Conservation (phyloP, 352 stramenopile genomes). For the Phytophthora quininea region DNA sequence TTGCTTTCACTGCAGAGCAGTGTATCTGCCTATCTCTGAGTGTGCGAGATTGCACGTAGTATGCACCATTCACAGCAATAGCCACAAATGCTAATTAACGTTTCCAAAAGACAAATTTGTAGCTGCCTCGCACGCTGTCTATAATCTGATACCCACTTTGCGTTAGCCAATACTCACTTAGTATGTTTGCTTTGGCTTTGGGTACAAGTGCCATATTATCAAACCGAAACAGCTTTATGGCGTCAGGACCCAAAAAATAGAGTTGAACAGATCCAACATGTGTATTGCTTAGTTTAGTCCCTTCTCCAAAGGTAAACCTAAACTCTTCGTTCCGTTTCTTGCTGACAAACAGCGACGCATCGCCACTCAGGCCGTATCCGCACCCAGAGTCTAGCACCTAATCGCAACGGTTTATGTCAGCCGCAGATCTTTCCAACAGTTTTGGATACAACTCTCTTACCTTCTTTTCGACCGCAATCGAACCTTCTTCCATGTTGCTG, state of each 20-base stretch:
- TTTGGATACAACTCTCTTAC: constrained; percentile 9
- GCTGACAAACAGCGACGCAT: constrained; percentile 8
- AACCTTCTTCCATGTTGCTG: constrained; percentile 3
- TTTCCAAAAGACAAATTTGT: constrained; percentile 8
- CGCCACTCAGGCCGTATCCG: constrained; percentile 2
- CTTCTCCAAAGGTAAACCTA: constrained; percentile 17
- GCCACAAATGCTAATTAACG: not conserved
- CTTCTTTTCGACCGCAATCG: not conserved
- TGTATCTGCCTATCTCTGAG: no score
- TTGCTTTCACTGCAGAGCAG: no score
- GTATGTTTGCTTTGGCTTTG: constrained; percentile 7
- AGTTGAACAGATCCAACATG: constrained; percentile 12
- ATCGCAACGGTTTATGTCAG: constrained; percentile 8
- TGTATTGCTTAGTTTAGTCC: constrained; percentile 19
- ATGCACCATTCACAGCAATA: not conserved
- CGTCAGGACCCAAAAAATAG: constrained; percentile 5
- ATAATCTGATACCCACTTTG: constrained; percentile 10
- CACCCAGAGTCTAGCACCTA: constrained; percentile 12
- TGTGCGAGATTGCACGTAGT: no score
- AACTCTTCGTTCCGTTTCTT: constrained; percentile 7
- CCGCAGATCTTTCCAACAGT: not conserved
- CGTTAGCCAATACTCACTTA: constrained; percentile 12
- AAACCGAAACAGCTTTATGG: constrained; percentile 7
- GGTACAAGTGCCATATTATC: constrained; percentile 2
- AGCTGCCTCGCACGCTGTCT: constrained; percentile 1